These are phyloP conservation scores for Xylona heveae DNA, from an alignment of 495 filamentous ascomycete genomes.

Conservation along the genomic window DNA sequence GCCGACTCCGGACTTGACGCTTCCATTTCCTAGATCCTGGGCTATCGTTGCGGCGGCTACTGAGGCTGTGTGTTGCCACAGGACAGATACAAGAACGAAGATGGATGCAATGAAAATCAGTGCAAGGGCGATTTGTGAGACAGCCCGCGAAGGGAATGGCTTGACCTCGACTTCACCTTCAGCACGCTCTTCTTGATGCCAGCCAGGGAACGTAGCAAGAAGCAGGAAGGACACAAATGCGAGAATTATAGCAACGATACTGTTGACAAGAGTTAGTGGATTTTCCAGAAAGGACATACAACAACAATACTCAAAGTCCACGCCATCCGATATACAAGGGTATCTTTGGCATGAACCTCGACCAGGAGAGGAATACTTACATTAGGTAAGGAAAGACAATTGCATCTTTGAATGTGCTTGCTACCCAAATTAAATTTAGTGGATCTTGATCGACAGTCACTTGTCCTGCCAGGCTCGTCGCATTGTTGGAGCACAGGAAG, in stretches of 20 bases:
- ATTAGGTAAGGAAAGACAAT: slow-evolving; percentile 66
- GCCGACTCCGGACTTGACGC: slow-evolving; percentile 10
- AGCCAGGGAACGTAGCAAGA: slow-evolving; percentile 62
- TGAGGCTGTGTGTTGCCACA: slow-evolving; percentile 32
- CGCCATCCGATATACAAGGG: neutral
- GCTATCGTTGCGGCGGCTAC: slow-evolving; percentile 9
- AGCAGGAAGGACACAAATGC: slow-evolving; percentile 56
- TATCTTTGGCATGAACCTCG: neutral
- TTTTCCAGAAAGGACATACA: too few relatives aligned
- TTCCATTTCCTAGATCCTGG: slow-evolving; percentile 9
- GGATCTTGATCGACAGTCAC: slow-evolving; percentile 52
- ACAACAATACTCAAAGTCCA: too few relatives aligned
- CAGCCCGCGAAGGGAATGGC: slow-evolving; percentile 54
- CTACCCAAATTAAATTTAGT: slow-evolving; percentile 62
- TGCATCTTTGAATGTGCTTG: slow-evolving; percentile 58
- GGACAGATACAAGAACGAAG: slow-evolving; percentile 53
- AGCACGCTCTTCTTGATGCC: slow-evolving; percentile 51
- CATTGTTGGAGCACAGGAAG: slow-evolving; percentile 61
- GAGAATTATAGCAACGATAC: slow-evolving; percentile 65
- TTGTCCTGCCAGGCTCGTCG: slow-evolving; percentile 47
- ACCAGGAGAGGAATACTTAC: slow-evolving; percentile 17
- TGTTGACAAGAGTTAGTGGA: too few relatives aligned
- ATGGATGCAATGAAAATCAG: slow-evolving; percentile 64
- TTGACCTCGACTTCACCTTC: slow-evolving; percentile 47
- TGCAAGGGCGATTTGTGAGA: slow-evolving; percentile 52